Base-by-base conservation (phyloP, 2,329 filamentous ascomycete genomes). In the Knoxdaviesia capensis region DNA sequence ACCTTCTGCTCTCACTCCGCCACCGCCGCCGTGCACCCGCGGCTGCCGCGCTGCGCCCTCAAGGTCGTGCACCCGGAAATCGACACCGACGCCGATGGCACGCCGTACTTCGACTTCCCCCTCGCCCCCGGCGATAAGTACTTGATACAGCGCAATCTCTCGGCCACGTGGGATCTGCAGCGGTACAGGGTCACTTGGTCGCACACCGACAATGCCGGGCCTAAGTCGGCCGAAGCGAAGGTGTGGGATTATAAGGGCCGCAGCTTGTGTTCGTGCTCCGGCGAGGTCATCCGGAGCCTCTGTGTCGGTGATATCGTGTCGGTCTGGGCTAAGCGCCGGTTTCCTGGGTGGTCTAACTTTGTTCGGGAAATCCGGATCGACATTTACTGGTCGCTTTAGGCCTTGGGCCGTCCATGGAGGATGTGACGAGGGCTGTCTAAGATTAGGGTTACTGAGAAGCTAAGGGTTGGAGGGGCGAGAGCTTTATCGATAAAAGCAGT, bases 271-370 rank as follows among this genome's bases (percentile, higher is more conserved):
- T 71, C 69, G 0, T 66, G 58, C 0, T 62, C 65, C 41, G 74
- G 74, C 1, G 55, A 63, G 34, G 77, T 74, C 52, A 65, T 79
- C 33, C 63, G 67, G 10, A 59, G 56, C 38, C 51, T 79, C 48
- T 65, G 63, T 48, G 48, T 73, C n/a, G 74, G 74, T 1, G 74
- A 79, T 48, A 64, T 74, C 11, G 56, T 78, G 7, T 77, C 72
- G 0, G 50, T 78, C 2, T 78, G 74, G 74, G 72, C 59, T 1
- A 74, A 69, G 54, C 63, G 70, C 2, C 63, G 73, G 44, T 77
- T 71, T 43, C 54, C 51, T 0, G 64, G 56, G 0, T 79, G 74
- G 74, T 38, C 42, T 1, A 77, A 77, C 46, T 41, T 55, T 8
- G 53, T 77, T 7, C 53, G 67, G 39, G 59, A 55, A 8, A 65